Evolutionary conservation across 2,329 filamentous ascomycete species (phyloP).

Genomic region (Fusarium pininemorale): DNA sequence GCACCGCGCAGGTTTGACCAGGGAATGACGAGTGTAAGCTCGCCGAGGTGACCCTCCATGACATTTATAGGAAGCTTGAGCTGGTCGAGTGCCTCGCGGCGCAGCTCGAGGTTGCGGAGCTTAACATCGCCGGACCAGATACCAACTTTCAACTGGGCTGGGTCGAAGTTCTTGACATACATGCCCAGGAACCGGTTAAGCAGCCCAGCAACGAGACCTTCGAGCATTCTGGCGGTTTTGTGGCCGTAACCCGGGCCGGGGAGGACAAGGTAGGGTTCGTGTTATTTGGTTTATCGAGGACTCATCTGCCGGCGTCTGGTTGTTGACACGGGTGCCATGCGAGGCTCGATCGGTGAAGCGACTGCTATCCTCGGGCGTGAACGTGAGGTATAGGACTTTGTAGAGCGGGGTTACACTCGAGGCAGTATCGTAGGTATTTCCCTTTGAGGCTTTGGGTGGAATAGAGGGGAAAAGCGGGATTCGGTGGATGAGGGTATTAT

Average conservation of each 20-base stretch:
- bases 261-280: conserved; percentile 30
- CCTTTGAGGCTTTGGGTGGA: neutral
- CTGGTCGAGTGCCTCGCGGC: conserved; percentile 95
- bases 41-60: conserved; percentile 90
- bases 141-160: conserved; percentile 95
- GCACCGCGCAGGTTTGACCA: conserved; percentile 97
- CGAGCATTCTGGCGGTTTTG: conserved; percentile 79
- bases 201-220: conserved; percentile 94
- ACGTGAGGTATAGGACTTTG: neutral
- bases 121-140: conserved; percentile 99
- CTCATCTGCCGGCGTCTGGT: conserved; percentile 36
- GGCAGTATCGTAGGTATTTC: neutral
- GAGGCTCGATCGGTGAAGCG: conserved; percentile 25
- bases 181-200: conserved; percentile 99
- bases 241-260: conserved; percentile 80
- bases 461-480: conserved; percentile 3
- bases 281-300: conserved; percentile 25
- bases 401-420: conserved; percentile 15
- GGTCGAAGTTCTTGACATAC: conserved; percentile 99
- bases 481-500: conserved; percentile 26
- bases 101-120: conserved; percentile 89
- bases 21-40: conserved; percentile 91
- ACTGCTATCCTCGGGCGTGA: neutral
- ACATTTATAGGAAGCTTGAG: conserved; percentile 97
- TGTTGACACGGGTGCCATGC: conserved; percentile 35